Conservation (phyloP, 257 asterid genomes). For the Cinchona pubescens region DNA sequence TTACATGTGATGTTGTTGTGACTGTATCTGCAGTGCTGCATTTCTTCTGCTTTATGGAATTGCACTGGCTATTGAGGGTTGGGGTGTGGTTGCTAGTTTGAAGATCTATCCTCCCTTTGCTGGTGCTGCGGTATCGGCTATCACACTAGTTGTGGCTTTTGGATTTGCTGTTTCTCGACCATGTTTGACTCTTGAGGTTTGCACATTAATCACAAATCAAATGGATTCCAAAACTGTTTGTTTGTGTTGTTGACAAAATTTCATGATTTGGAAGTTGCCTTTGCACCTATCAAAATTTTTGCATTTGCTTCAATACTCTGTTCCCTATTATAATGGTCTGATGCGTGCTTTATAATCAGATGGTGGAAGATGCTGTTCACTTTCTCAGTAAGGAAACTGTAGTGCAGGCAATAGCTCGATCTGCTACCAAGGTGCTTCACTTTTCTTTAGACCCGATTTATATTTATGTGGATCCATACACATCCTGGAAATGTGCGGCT, state of each 20-base stretch:
- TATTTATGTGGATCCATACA: not conserved
- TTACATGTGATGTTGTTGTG: not conserved
- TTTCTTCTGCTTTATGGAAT: constrained; percentile 93
- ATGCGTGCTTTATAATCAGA: constrained; percentile 38
- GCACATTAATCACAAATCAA: constrained; percentile 13
- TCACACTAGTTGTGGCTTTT: constrained; percentile 94
- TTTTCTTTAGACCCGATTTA: constrained; percentile 4
- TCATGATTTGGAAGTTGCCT: not conserved
- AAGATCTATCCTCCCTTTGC: constrained; percentile 96
- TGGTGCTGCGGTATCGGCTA: constrained; percentile 98
- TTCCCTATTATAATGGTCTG: constrained; percentile 8
- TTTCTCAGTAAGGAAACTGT: constrained; percentile 93
- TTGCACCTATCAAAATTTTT: not conserved
- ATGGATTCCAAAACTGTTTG: not conserved
- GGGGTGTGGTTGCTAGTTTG: constrained; percentile 99
- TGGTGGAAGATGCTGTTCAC: constrained; percentile 99
- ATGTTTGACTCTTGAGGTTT: constrained; percentile 95
- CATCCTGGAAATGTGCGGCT: not conserved
- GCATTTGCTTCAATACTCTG: not conserved
- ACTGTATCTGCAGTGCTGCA: constrained; percentile 62
- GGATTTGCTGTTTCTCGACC: constrained; percentile 99
- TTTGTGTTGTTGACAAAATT: not conserved
- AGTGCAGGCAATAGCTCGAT: constrained; percentile 88
- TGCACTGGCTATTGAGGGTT: constrained; percentile 95
- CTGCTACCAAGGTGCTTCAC: constrained; percentile 87